These are phyloP conservation scores for Microsporum ferrugineum DNA, from an alignment of 2,329 filamentous ascomycete genomes.

Conservation along the genomic window DNA sequence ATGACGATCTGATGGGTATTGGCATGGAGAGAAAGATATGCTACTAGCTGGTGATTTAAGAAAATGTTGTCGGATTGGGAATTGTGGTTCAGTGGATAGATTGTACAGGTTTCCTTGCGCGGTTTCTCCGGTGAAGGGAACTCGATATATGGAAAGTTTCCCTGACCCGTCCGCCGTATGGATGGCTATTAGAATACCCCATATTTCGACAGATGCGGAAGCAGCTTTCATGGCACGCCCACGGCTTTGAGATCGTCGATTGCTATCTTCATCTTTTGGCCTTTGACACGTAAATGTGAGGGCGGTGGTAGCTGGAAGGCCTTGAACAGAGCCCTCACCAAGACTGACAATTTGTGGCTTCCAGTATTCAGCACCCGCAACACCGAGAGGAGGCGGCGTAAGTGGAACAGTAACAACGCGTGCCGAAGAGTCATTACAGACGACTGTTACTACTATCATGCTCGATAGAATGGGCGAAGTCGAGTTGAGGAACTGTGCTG, in stretches of 20 bases:
- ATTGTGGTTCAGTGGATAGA: slow-evolving; percentile 28
- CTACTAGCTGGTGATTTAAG: slow-evolving; percentile 41
- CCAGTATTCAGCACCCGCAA: slow-evolving; percentile 25
- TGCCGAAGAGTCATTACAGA: slow-evolving; percentile 47
- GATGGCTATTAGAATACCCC: slow-evolving; percentile 38
- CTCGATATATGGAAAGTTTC: slow-evolving; percentile 34
- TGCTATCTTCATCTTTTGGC: slow-evolving; percentile 20
- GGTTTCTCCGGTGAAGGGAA: slow-evolving; percentile 26
- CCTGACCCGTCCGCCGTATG: slow-evolving; percentile 37
- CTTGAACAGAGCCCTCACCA: slow-evolving; percentile 36
- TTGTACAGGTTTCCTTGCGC: slow-evolving; percentile 14
- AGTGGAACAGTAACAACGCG: slow-evolving; percentile 46
- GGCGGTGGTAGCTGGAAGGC: slow-evolving; percentile 40
- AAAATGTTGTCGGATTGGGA: slow-evolving; percentile 37
- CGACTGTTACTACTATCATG: slow-evolving; percentile 43
- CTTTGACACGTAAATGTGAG: slow-evolving; percentile 43
- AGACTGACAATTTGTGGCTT: slow-evolving; percentile 41
- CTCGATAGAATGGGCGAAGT: slow-evolving; percentile 39
- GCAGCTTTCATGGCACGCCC: slow-evolving; percentile 14
- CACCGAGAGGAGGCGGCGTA: slow-evolving; percentile 38
- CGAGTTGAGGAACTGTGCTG: slow-evolving; percentile 30
- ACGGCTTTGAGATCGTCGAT: slow-evolving; percentile 23
- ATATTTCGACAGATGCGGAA: slow-evolving; percentile 19
- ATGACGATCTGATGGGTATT: slow-evolving; percentile 43
- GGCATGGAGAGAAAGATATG: slow-evolving; percentile 44